Conservation (phyloP, 2,329 filamentous ascomycete species). For the Zymoseptoria brevis region DNA sequence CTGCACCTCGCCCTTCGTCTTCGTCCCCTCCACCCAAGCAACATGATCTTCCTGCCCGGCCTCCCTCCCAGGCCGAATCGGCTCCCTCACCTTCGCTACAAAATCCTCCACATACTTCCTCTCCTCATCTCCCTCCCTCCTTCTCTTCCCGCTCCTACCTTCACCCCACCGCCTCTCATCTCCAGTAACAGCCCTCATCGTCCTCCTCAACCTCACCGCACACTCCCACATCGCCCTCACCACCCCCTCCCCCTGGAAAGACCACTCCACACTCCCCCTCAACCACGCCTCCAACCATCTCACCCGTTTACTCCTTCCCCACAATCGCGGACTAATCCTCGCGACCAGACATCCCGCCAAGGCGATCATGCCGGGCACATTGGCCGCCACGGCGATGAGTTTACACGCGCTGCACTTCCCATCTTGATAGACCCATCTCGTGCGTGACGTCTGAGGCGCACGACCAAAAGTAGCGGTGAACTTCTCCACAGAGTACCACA, state of each 20-base stretch:
- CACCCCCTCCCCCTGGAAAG: not conserved
- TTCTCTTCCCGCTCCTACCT: not conserved
- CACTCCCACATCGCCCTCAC: conserved; percentile 8
- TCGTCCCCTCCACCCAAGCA: not conserved
- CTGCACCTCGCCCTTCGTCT: not conserved
- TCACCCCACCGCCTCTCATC: not conserved
- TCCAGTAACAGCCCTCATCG: not conserved
- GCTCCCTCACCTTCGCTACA: not conserved
- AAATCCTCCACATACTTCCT: not conserved
- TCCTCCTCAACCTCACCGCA: conserved; percentile 3
- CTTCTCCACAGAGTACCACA: conserved; percentile 8
- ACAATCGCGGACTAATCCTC: conserved; percentile 14
- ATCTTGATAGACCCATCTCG: conserved; percentile 5
- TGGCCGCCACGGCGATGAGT: conserved; percentile 7
- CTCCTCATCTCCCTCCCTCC: not conserved
- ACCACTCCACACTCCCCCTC: conserved; percentile 3
- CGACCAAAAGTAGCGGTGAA: conserved; percentile 5
- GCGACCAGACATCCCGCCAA: conserved; percentile 20
- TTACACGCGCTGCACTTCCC: conserved; percentile 21
- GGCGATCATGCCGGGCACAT: conserved; percentile 11
- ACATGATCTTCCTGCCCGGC: not conserved
- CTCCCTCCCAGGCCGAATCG: not conserved
- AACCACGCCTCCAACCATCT: conserved; percentile 17
- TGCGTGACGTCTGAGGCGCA: not conserved
- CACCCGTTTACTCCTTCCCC: conserved; percentile 21